phyloP scores from a whole-genome alignment of 1,284 basidiomycete species.

The Rhodotorula mucilaginosa region DNA sequence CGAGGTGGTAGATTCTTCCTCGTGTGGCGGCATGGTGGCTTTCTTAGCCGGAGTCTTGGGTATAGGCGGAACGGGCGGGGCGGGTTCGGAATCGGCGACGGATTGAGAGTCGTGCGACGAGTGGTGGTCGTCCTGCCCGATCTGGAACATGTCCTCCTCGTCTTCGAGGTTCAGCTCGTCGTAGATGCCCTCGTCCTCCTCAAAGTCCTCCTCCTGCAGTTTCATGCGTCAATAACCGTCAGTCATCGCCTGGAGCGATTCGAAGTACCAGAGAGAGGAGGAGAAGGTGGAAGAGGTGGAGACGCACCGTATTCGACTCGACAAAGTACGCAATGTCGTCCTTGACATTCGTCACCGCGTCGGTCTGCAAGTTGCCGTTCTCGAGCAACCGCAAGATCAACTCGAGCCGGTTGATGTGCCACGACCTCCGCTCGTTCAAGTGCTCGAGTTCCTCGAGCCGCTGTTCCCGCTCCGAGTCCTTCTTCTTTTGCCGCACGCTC shows the following conservation, averaged over 20 bases:
- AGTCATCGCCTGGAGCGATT: too few species aligned
- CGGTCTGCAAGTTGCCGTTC: conserved; percentile 83
- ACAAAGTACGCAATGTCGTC: conserved; percentile 98
- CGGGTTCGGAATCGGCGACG: conserved; percentile 49
- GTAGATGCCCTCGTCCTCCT: conserved; percentile 96
- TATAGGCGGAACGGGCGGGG: conserved; percentile 39
- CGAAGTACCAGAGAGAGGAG: too few species aligned
- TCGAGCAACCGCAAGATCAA: conserved; percentile 89
- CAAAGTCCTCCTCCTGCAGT: conserved; percentile 87
- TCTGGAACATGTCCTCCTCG: conserved; percentile 81
- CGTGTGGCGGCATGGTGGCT: not conserved
- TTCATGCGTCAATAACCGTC: too few species aligned
- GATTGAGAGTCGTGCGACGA: conserved; percentile 55
- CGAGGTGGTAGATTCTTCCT: not conserved
- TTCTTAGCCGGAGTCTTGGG: conserved; percentile 41
- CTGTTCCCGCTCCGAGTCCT: conserved; percentile 65
- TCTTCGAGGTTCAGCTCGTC: conserved; percentile 97
- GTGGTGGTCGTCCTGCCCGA: conserved; percentile 63
- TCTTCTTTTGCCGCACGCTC: conserved; percentile 79
- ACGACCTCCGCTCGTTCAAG: conserved; percentile 89
- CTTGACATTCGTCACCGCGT: conserved; percentile 77
- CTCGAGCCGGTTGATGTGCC: conserved; percentile 92
- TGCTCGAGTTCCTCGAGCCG: conserved; percentile 79
- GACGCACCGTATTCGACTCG: conserved; percentile 85
- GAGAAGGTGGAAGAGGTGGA: too few species aligned